Evolutionary conservation across 2,329 filamentous ascomycete species (phyloP), one percentile per base, ranked within the genome.

Genomic region (Westerdykella sp.): DNA sequence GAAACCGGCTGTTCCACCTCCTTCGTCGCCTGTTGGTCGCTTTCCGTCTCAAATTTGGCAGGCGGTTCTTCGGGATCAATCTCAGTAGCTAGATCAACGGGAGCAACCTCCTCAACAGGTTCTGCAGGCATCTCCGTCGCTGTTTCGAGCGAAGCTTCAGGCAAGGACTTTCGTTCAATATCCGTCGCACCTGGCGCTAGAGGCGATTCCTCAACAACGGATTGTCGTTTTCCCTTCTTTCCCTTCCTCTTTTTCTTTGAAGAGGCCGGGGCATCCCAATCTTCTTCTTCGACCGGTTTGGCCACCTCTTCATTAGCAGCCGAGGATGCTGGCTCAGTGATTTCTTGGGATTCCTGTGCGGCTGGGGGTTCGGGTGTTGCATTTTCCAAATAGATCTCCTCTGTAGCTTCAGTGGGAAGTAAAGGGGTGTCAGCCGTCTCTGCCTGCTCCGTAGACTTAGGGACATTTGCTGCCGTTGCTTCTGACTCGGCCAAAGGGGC

Each of bases 231-330:
- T 18, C 32, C 49, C 39, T 59, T 60, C 46, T 57, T 58, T 18
- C 42, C 43, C 37, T 58, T 56, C 41, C 58, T 59, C 43, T 55
- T 54, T 44, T 57, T 57, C 41, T 57, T 53, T 4, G 52, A 49
- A 23, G 45, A 41, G 12, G 47, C 15, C n/a, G 12, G 16, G 6
- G 42, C 46, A 35, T 49, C 47, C 11, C 25, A 28, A 28, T 28
- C 25, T 10, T 4, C 25, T 4, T 39, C 45, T 16, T 52, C 46
- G 10, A 25, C 21, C 9, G 28, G 10, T 28, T 28, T 28, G 4
- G 7, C 7, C 11, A 10, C 25, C 4, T 43, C 39, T 13, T 46
- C 31, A 22, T 9, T 5, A 35, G 42, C 23, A 12, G 40, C 34
- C 10, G 34, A 14, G 6, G 38, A 25, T 9, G 13, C 10, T 9